A percentile compares a stretch with the other conserved stretches of the same genome.
phyloP scores from a whole-genome alignment of 345 rosid genomes.

The Kernera saxatilis region DNA sequence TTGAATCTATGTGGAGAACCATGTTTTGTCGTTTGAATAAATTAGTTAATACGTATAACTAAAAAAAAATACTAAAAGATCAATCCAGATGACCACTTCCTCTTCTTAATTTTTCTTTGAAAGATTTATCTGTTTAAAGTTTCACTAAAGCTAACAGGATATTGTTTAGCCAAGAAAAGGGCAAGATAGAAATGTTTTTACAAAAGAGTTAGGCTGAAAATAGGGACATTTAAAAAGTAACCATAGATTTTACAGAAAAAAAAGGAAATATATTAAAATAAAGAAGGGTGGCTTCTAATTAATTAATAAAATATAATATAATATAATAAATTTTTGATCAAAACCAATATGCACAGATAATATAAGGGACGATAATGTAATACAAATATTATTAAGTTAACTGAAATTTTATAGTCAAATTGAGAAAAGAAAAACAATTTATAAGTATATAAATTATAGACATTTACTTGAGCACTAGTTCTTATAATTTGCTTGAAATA shows the following conservation, averaged over 20 bases:
- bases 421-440: no score
- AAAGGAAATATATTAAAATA: not conserved
- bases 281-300: no score
- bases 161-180: not conserved
- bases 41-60: not conserved
- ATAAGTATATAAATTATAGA: not conserved
- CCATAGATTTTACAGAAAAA: not conserved
- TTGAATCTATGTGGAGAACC: not conserved
- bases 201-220: constrained; percentile 9
- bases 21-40: not conserved
- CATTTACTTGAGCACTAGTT: not conserved
- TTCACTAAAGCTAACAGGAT: constrained; percentile 2
- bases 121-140: not conserved
- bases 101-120: not conserved
- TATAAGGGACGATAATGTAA: no score
- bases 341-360: not conserved
- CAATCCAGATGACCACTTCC: not conserved
- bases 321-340: no score
- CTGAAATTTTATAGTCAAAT: not conserved
- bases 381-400: not conserved
- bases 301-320: no score
- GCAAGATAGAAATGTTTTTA: not conserved
- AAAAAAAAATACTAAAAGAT: not conserved
- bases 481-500: no score
- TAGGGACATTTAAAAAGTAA: constrained; percentile 14